Percentiles rank a stretch among this genome's conserved stretches.
These are phyloP conservation scores for Coniella lustricola DNA, from an alignment of 2,329 filamentous ascomycete genomes.

Conservation along the genomic window DNA sequence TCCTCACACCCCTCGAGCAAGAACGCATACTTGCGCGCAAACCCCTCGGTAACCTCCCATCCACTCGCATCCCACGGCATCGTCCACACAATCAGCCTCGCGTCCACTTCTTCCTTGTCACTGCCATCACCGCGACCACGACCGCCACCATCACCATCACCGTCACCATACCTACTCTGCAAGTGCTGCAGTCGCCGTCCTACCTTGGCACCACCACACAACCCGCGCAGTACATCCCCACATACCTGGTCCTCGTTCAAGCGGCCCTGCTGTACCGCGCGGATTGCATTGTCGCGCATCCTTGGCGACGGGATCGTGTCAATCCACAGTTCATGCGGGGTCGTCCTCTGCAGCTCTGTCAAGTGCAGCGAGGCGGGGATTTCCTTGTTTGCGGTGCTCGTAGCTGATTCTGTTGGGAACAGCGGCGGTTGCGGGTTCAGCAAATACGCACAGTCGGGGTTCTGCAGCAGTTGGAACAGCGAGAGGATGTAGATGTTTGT, in stretches of 20 bases:
- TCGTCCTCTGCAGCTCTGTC: slow-evolving; percentile 20
- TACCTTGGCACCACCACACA: not conserved
- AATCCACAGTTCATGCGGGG: slow-evolving; percentile 21
- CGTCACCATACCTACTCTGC: not conserved
- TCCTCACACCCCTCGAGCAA: slow-evolving; percentile 21
- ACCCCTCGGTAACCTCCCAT: slow-evolving; percentile 24
- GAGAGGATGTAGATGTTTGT: slow-evolving; percentile 27
- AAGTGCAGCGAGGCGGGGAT: slow-evolving; percentile 20
- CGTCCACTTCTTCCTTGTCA: not conserved
- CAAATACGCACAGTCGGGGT: slow-evolving; percentile 13
- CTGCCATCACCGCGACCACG: not conserved
- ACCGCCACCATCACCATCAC: not conserved
- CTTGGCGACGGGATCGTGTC: slow-evolving; percentile 18
- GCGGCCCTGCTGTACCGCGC: slow-evolving; percentile 5
- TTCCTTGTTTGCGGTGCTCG: slow-evolving; percentile 2
- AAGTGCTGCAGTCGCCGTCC: not conserved
- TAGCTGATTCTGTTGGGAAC: slow-evolving; percentile 9
- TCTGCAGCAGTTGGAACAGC: slow-evolving; percentile 19
- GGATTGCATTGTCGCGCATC: slow-evolving; percentile 21
- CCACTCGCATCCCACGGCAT: slow-evolving; percentile 23
- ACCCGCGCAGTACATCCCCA: slow-evolving; percentile 2
- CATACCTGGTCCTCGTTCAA: slow-evolving; percentile 16
- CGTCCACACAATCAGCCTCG: slow-evolving; percentile 10
- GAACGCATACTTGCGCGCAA: slow-evolving; percentile 23
- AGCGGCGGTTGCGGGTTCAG: slow-evolving; percentile 16